phyloP scores from a whole-genome alignment of 2,329 filamentous ascomycete species.

The Teratosphaeria zuluensis region DNA sequence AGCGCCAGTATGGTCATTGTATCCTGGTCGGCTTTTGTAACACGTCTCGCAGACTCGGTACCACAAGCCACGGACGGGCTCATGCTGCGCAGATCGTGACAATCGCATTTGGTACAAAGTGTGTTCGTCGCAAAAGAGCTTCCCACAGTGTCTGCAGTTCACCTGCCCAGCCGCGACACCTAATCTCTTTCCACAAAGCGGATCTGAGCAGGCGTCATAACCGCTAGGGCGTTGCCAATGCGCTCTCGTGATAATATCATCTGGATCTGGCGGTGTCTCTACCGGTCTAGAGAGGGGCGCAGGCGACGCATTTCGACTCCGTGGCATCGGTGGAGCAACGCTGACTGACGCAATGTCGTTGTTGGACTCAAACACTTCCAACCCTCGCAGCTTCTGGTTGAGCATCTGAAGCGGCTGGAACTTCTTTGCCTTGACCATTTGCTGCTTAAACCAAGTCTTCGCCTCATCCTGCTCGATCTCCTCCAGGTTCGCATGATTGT shows the following conservation, averaged over 20 bases:
- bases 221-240: constrained; percentile 79
- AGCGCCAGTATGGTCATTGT: constrained; percentile 63
- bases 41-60: constrained; percentile 97
- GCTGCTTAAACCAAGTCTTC: constrained; percentile 93
- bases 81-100: constrained; percentile 77
- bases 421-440: constrained; percentile 84
- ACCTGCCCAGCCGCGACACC: constrained; percentile 73
- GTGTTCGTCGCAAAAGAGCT: constrained; percentile 91
- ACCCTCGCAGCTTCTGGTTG: constrained; percentile 84
- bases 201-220: constrained; percentile 77
- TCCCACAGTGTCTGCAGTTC: constrained; percentile 88
- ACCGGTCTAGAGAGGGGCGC: constrained; percentile 23
- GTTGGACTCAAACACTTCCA: constrained; percentile 92
- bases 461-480: constrained; percentile 86
- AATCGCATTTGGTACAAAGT: constrained; percentile 99
- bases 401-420: constrained; percentile 86
- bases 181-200: constrained; percentile 69
- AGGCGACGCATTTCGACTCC: constrained; percentile 19
- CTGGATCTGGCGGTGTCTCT: constrained; percentile 54
- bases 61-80: constrained; percentile 85
- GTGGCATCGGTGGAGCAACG: constrained; percentile 11
- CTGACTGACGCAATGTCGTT: constrained; percentile 35
- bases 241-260: constrained; percentile 74
- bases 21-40: constrained; percentile 91
- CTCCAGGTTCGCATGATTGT: constrained; percentile 80